These are phyloP conservation scores for Saturnispora gosingensis DNA, from an alignment of 805 yeast species.

Conservation along the genomic window DNA sequence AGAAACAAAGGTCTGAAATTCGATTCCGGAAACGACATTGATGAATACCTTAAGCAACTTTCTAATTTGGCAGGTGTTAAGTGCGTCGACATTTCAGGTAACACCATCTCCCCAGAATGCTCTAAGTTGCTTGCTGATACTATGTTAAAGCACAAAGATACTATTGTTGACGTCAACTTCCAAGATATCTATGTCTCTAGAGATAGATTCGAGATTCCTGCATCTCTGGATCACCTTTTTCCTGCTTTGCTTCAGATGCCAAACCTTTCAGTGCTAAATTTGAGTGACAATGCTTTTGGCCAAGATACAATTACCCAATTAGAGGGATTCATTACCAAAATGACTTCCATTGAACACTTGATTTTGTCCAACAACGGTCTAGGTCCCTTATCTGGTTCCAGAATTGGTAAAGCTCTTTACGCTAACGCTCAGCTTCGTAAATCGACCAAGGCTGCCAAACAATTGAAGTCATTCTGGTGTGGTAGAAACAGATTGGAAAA, in stretches of 20 bases:
- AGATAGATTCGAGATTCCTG: slow-evolving; percentile 88
- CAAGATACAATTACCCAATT: slow-evolving; percentile 88
- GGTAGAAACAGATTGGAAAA: slow-evolving; percentile 96
- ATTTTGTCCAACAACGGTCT: slow-evolving; percentile 91
- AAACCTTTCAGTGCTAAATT: slow-evolving; percentile 61
- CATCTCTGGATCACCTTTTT: slow-evolving; percentile 61
- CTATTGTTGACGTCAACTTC: slow-evolving; percentile 62
- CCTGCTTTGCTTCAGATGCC: slow-evolving; percentile 65
- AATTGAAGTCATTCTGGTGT: slow-evolving; percentile 81
- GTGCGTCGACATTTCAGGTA: slow-evolving; percentile 78
- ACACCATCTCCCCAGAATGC: slow-evolving; percentile 89
- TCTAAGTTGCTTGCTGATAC: slow-evolving; percentile 60
- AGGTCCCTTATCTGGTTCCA: slow-evolving; percentile 96
- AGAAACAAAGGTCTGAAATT: slow-evolving; percentile 72
- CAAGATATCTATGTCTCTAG: slow-evolving; percentile 95
- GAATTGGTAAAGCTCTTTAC: slow-evolving; percentile 81
- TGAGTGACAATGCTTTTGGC: slow-evolving; percentile 95
- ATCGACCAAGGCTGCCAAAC: slow-evolving; percentile 24
- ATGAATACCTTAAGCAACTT: slow-evolving; percentile 57
- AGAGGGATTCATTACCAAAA: slow-evolving; percentile 62
- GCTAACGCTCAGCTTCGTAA: slow-evolving; percentile 49
- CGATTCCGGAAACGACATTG: slow-evolving; percentile 62
- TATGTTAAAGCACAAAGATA: slow-evolving; percentile 32
- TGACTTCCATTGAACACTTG: slow-evolving; percentile 66
- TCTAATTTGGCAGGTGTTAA: slow-evolving; percentile 29